A percentile compares a stretch with the other conserved stretches of the same genome.
Evolutionary conservation across 2,329 filamentous ascomycete species (phyloP).

Genomic region (Talaromyces sp.): DNA sequence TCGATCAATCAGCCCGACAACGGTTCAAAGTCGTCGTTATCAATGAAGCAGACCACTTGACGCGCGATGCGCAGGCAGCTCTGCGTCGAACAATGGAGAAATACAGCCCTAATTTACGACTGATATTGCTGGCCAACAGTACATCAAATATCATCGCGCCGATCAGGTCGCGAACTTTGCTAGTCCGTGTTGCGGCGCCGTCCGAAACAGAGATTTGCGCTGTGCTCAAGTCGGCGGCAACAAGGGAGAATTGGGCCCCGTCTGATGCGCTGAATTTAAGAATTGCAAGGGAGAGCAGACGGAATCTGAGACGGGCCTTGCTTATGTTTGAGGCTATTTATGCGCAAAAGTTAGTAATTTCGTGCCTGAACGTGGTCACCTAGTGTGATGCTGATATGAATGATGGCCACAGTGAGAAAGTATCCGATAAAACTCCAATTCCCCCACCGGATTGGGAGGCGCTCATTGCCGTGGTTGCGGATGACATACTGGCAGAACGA

Average conservation of each 20-base stretch:
- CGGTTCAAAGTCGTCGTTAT: constrained; percentile 98
- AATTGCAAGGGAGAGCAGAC: constrained; percentile 84
- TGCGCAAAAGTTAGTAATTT: constrained; percentile 76
- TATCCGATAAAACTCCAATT: constrained; percentile 81
- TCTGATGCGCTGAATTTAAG: constrained; percentile 72
- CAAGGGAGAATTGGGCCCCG: constrained; percentile 79
- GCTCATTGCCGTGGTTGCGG: constrained; percentile 81
- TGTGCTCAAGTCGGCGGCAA: constrained; percentile 66
- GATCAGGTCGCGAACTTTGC: constrained; percentile 83
- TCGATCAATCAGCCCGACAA: constrained; percentile 87
- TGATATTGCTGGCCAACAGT: constrained; percentile 91
- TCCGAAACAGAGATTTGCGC: constrained; percentile 78
- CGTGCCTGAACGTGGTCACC: neutral
- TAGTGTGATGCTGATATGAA: constrained; percentile 5
- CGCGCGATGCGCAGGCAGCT: constrained; percentile 90
- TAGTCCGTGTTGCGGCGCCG: constrained; percentile 88
- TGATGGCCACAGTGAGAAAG: constrained; percentile 65
- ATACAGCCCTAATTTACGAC: constrained; percentile 87
- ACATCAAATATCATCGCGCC: constrained; percentile 99
- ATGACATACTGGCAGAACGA: constrained; percentile 88
- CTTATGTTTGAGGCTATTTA: constrained; percentile 97
- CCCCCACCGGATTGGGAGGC: constrained; percentile 97
- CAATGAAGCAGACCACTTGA: constrained; percentile 95
- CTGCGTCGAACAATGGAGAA: constrained; percentile 97
- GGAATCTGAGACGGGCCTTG: constrained; percentile 83